phyloP scores from a whole-genome alignment of 106 monocot genomes.

The Dendrobium catenatum region DNA sequence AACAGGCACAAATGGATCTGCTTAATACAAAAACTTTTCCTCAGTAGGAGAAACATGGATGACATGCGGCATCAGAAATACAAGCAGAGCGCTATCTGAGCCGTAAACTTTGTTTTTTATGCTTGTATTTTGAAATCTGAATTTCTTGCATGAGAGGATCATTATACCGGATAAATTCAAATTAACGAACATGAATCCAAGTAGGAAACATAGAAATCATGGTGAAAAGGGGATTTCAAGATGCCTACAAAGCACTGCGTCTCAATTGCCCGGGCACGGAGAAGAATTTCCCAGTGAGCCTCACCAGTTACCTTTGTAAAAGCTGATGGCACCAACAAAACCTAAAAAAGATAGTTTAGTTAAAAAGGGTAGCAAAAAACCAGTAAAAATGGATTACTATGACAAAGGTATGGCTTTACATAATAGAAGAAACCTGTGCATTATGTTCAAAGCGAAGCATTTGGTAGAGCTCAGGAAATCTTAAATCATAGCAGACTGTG shows the following conservation, averaged over 20 bases:
- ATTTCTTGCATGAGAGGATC: background rate
- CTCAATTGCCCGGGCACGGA: conserved; percentile 91
- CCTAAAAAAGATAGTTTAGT: conserved; percentile 27
- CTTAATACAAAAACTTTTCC: background rate
- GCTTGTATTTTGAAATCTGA: background rate
- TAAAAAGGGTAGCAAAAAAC: conserved; percentile 3
- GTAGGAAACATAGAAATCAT: conserved; percentile 15
- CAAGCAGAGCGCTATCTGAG: background rate
- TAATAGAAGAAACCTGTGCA: conserved; percentile 51
- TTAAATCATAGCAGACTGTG: conserved; percentile 93
- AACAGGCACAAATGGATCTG: background rate
- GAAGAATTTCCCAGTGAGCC: conserved; percentile 96
- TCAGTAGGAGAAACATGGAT: background rate
- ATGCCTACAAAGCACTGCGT: conserved; percentile 82
- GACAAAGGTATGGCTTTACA: background rate
- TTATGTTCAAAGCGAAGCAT: conserved; percentile 67
- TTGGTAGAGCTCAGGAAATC: conserved; percentile 92
- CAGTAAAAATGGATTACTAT: background rate
- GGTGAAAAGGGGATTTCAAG: background rate
- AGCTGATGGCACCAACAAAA: conserved; percentile 88
- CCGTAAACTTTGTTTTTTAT: background rate
- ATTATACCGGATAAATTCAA: conserved; percentile 1
- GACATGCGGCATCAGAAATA: background rate
- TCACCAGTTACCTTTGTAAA: conserved; percentile 87
- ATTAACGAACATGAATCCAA: background rate